Evolutionary conservation across 768 basidiomycete species (phyloP).

Genomic region (Termitomyces titanicus): DNA sequence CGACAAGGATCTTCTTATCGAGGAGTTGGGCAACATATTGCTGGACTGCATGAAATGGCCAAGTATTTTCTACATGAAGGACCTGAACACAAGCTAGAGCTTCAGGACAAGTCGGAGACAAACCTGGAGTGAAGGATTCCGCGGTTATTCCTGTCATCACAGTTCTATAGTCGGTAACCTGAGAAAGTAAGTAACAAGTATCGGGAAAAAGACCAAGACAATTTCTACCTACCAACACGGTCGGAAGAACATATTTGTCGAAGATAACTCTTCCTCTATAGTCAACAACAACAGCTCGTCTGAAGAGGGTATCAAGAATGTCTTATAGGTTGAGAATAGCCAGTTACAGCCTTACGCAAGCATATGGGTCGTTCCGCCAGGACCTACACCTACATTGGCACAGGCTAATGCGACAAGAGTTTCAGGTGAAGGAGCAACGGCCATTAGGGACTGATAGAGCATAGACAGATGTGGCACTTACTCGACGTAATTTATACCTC

Average conservation of each 20-base stretch:
- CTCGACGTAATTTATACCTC: constrained; percentile 13
- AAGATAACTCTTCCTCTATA: constrained; percentile 56
- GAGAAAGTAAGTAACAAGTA: constrained; percentile 10
- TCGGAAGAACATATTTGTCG: constrained; percentile 67
- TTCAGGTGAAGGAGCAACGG: constrained; percentile 33
- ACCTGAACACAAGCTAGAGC: neutral
- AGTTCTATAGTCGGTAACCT: constrained; percentile 74
- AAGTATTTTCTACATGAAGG: constrained; percentile 39
- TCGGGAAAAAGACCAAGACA: neutral
- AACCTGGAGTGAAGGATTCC: constrained; percentile 37
- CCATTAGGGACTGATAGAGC: constrained; percentile 23
- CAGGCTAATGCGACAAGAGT: constrained; percentile 61
- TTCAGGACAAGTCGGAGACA: constrained; percentile 10
- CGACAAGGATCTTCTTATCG: constrained; percentile 68
- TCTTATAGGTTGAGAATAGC: neutral
- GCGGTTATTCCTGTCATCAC: constrained; percentile 52
- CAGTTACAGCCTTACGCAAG: constrained; percentile 56
- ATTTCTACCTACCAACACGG: constrained; percentile 33
- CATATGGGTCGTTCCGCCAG: constrained; percentile 79
- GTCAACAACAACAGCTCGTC: constrained; percentile 50
- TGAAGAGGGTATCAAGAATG: constrained; percentile 13
- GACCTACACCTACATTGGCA: constrained; percentile 72
- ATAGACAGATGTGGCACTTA: neutral
- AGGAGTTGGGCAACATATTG: constrained; percentile 61
- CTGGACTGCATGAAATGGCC: constrained; percentile 62